These are phyloP conservation scores for Lepidium didymum DNA, from an alignment of 345 rosid species.

Conservation along the genomic window DNA sequence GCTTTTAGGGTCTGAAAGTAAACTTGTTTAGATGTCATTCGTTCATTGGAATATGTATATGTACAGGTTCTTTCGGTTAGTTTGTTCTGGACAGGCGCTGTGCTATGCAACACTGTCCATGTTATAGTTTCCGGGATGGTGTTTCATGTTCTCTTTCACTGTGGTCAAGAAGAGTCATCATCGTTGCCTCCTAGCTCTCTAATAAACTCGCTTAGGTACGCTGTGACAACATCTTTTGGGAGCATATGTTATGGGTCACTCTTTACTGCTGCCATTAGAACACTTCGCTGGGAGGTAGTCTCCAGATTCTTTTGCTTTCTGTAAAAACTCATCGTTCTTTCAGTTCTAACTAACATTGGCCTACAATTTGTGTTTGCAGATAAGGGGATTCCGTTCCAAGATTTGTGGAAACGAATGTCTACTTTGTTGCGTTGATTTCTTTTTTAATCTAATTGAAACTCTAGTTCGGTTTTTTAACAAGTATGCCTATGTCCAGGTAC, in stretches of 20 bases:
- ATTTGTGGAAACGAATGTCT: constrained; percentile 92
- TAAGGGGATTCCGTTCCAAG: constrained; percentile 92
- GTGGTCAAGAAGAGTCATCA: constrained; percentile 62
- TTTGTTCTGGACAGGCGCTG: constrained; percentile 98
- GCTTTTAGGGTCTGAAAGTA: neutral
- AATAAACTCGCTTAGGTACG: constrained; percentile 57
- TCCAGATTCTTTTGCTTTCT: neutral
- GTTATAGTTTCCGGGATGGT: constrained; percentile 96
- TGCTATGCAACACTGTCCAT: constrained; percentile 85
- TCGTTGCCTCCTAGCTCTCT: constrained; percentile 77
- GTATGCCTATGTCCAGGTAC: constrained; percentile 95
- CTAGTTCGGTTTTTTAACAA: constrained; percentile 97
- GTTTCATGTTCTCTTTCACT: constrained; percentile 82
- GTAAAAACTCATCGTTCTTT: neutral
- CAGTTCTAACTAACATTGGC: neutral
- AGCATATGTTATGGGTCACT: constrained; percentile 97
- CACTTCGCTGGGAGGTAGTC: constrained; percentile 91
- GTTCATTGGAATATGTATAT: neutral
- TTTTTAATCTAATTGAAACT: constrained; percentile 91
- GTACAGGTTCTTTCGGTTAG: constrained; percentile 83
- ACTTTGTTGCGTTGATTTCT: constrained; percentile 89
- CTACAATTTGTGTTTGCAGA: constrained; percentile 32
- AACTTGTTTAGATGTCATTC: neutral
- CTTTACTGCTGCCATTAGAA: constrained; percentile 93
- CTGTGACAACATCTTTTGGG: constrained; percentile 90